Evolutionary conservation across 2,329 filamentous ascomycete species (phyloP), one percentile per base, ranked within the genome.

Genomic region (Cercospora sp.): DNA sequence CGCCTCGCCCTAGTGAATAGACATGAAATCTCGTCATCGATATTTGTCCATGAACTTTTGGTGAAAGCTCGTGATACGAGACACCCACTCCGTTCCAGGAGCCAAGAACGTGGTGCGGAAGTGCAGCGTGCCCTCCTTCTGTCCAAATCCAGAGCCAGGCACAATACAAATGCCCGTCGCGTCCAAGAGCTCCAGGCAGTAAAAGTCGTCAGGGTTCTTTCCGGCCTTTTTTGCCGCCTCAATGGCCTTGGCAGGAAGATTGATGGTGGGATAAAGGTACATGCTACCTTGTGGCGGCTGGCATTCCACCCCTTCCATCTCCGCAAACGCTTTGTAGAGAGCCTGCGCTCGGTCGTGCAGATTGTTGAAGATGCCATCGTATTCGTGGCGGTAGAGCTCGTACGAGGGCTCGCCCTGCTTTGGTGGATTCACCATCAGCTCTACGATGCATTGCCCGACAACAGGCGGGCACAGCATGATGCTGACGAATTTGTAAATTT

Each of bases 401-500:
- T 91, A 91, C 72, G 92, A 96, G 16, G 92, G 91, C 68, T 96
- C 90, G 67, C 95, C 94, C 74, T 89, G 81, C 77, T 87, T 86
- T 45, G 95, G 95, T 64, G 95, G 95, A 85, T 98, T 97, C 77
- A 97, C 93, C 94, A 98, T 97, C 79, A 97, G 84, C 84, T 98
- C 95, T 69, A 99, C 92, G 59, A 98, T 86, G 82, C 95, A 98
- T 85, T 99, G 95, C 69, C 94, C 94, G 73, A 97, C 87, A 75
- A 99, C 95, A 28, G 95, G 94, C 61, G 95, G 91, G 82, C 95
- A 99, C 73, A 99, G 90, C 83, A 92, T 94, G 83, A 99, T 98
- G 79, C 91, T 95, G 77, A 98, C 91, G 80, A 97, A 97, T 84
- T 99, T 99, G 89, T 98, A 98, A 80, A 99, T 94, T 84, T 98